phyloP scores from a whole-genome alignment of 495 filamentous ascomycete species.

The Penicillium crystallinum region DNA sequence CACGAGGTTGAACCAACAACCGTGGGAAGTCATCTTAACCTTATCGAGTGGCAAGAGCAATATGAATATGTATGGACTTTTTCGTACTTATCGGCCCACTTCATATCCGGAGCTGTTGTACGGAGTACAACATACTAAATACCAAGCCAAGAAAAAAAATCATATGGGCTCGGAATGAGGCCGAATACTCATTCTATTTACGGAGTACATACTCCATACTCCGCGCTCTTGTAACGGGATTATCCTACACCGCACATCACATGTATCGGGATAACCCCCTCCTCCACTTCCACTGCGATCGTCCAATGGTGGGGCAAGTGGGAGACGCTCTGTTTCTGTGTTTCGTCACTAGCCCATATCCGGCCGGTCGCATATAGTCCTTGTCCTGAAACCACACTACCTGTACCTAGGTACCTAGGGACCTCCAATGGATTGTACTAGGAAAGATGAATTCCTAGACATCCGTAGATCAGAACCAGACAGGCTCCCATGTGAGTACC shows the following conservation, averaged over 20 bases:
- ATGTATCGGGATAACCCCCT: background rate
- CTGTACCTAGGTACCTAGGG: background rate
- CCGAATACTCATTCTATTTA: background rate
- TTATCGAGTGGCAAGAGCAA: background rate
- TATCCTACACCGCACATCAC: background rate
- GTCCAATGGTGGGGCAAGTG: slow-evolving; percentile 1
- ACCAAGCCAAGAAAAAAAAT: too few species aligned
- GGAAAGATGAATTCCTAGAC: too few species aligned
- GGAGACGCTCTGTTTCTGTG: background rate
- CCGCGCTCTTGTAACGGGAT: background rate
- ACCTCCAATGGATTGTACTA: background rate
- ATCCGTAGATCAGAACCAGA: too few species aligned
- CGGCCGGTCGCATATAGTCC: background rate
- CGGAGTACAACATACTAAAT: too few species aligned
- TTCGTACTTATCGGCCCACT: background rate
- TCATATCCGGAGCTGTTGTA: too few species aligned
- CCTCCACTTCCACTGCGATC: background rate
- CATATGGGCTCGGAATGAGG: background rate
- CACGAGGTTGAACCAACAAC: too few species aligned
- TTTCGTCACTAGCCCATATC: background rate
- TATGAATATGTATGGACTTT: background rate
- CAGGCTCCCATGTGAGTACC: too few species aligned
- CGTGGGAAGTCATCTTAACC: background rate
- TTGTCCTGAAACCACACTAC: slow-evolving; percentile 2
- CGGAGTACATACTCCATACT: background rate